These are phyloP conservation scores for Sclerotinia glacialis DNA, from an alignment of 2,329 filamentous ascomycete genomes.

Conservation along the genomic window DNA sequence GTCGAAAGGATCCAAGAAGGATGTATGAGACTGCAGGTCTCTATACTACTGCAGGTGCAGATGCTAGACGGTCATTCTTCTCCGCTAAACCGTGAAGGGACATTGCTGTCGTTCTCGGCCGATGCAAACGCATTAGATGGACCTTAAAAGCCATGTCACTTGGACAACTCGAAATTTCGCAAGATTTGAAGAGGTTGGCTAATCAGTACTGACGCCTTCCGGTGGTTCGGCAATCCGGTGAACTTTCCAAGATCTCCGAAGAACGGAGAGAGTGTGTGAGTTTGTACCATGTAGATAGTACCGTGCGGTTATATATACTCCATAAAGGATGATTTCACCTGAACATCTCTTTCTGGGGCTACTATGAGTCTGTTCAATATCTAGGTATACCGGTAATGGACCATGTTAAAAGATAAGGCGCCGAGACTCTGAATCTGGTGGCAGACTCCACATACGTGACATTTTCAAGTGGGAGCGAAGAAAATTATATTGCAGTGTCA, in stretches of 20 bases:
- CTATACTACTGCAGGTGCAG: neutral
- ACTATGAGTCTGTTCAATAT: neutral
- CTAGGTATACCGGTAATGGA: neutral
- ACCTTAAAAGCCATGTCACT: neutral
- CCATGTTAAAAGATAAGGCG: neutral
- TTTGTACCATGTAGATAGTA: slow-evolving; percentile 3
- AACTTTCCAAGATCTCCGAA: slow-evolving; percentile 9
- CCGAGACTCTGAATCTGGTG: neutral
- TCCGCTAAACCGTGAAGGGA: neutral
- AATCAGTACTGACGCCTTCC: slow-evolving; percentile 1
- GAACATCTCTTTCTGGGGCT: neutral
- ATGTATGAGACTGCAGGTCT: slow-evolving; percentile 1
- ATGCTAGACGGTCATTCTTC: neutral
- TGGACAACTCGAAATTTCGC: neutral
- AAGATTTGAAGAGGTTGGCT: neutral
- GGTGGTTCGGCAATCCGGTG: slow-evolving; percentile 3
- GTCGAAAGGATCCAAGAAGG: slow-evolving; percentile 4
- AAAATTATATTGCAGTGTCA: neutral
- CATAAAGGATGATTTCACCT: slow-evolving; percentile 1
- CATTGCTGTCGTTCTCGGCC: neutral
- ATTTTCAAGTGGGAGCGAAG: neutral
- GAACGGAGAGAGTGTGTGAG: neutral
- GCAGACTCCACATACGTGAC: slow-evolving; percentile 2
- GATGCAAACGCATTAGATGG: neutral
- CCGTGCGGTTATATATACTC: neutral